Conservation (phyloP, 352 stramenopile genomes). For the Plasmopara muralis region DNA sequence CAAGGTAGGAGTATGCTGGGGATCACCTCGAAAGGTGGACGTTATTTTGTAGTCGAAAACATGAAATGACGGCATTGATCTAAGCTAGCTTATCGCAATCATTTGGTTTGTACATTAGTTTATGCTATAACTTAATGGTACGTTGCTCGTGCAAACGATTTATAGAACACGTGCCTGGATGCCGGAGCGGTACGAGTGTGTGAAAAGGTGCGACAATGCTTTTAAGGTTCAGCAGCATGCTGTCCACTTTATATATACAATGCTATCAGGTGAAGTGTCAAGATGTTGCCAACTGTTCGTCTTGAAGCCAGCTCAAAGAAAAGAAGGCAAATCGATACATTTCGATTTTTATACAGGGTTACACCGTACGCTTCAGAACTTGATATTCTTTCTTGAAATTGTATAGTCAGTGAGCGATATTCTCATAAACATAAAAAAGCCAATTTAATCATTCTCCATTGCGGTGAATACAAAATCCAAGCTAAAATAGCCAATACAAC, state of each 20-base stretch:
- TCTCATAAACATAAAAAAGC: no score
- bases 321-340: no score
- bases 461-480: no score
- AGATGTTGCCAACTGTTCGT: no score
- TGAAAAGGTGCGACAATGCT: conserved; percentile 46
- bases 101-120: conserved; percentile 22
- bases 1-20: conserved; percentile 46
- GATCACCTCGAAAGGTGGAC: conserved; percentile 47
- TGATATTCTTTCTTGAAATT: neutral
- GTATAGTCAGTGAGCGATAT: no score
- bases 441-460: no score
- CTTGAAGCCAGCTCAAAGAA: neutral
- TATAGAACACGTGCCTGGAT: conserved; percentile 41
- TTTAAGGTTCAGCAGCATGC: conserved; percentile 54
- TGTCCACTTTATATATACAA: conserved; percentile 32
- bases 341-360: no score
- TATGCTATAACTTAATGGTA: neutral
- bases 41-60: conserved; percentile 37
- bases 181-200: conserved; percentile 38
- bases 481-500: no score
- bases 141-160: conserved; percentile 27
- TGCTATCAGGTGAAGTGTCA: conserved; percentile 21
- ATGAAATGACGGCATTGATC: conserved; percentile 43
- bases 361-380: no score
- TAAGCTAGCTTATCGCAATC: conserved; percentile 51